Evolutionary conservation across 352 stramenopile species (phyloP), one percentile per base, ranked within the genome.

Genomic region (Saprolegnia parasitica): DNA sequence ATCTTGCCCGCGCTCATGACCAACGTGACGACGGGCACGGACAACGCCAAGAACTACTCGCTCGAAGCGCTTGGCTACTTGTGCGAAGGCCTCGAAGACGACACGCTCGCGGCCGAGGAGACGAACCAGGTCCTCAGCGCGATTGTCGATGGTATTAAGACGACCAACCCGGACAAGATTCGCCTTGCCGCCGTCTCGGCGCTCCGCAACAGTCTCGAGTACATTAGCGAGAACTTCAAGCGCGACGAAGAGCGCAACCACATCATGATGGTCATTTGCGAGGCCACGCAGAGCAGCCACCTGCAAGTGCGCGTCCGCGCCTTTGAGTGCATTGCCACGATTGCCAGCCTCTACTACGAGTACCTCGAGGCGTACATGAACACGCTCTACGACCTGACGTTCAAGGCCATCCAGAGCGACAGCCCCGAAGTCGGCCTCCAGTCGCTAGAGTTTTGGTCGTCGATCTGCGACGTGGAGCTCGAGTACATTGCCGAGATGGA

Each of bases 361-460:
- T 95, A 98, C 70, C 77, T 99, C 8, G 75, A 83, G 20, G 81
- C 90, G 37, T 99, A 99, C 86, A 99, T 99, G 88, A 84, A 98
- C 39, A 92, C 87, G 20, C 72, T 99, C n/a, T 99, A 96, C 79
- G 83, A 98, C 74, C 77, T 99, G 18, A 99, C 94, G 11, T 96
- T 98, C 65, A 78, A 83, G 47, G 96, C 95, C 1, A 98, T 99
- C 77, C 84, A 88, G 29, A 86, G 82, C 57, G 93, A 98, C 74
- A 93, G 98, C 71, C 78, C 82, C 26, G 87, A 95, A 64, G 97
- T 99, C 20, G 91, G 92, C 0, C 86, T 97, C 37, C 85, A 98
- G 75, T 97, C 96, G 47, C 95, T 99, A 71, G 96, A 99, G 80
- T 99, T 99, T 73, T 99, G 97, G 97, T 97, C 83, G 57, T 98